Evolutionary conservation across 306 rosid genomes (phyloP).

Genomic region (Vigna radiata): DNA sequence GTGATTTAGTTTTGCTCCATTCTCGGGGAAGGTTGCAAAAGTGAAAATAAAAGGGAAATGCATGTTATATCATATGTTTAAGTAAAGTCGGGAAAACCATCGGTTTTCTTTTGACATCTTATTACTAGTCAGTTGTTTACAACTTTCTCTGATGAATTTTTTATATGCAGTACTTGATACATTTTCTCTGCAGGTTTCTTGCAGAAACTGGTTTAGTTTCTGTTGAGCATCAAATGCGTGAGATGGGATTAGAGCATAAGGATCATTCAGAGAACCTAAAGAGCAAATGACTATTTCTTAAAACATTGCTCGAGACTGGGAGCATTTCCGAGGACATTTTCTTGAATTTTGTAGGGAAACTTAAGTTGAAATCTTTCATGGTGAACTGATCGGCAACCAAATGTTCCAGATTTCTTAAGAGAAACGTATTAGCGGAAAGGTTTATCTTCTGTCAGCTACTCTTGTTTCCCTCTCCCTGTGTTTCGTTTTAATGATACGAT

Average conservation of each 20-base stretch:
- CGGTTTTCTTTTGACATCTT: slow-evolving; percentile 22
- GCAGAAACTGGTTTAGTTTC: slow-evolving; percentile 83
- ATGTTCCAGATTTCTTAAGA: slow-evolving; percentile 23
- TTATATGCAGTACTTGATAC: slow-evolving; percentile 25
- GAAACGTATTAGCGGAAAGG: not conserved
- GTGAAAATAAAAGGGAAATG: not conserved
- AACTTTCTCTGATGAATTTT: slow-evolving; percentile 17
- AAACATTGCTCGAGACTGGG: slow-evolving; percentile 23
- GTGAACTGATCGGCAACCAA: slow-evolving; percentile 31
- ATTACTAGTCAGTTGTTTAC: not conserved
- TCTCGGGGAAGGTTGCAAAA: not conserved
- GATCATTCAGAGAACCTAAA: slow-evolving; percentile 53
- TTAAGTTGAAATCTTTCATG: slow-evolving; percentile 29
- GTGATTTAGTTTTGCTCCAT: not conserved
- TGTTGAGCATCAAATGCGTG: slow-evolving; percentile 84
- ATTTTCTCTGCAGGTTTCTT: slow-evolving; percentile 77
- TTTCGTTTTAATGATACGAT: slow-evolving; percentile 42
- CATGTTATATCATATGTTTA: not conserved
- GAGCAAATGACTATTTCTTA: slow-evolving; percentile 40
- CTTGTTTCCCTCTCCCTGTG: slow-evolving; percentile 48
- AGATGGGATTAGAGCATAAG: slow-evolving; percentile 63
- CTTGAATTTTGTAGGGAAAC: not conserved
- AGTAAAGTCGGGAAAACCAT: slow-evolving; percentile 24
- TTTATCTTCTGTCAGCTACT: slow-evolving; percentile 42
- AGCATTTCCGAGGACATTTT: slow-evolving; percentile 30